These are phyloP conservation scores for Aspergillus japonicus DNA, from an alignment of 2,329 filamentous ascomycete genomes.

Conservation along the genomic window DNA sequence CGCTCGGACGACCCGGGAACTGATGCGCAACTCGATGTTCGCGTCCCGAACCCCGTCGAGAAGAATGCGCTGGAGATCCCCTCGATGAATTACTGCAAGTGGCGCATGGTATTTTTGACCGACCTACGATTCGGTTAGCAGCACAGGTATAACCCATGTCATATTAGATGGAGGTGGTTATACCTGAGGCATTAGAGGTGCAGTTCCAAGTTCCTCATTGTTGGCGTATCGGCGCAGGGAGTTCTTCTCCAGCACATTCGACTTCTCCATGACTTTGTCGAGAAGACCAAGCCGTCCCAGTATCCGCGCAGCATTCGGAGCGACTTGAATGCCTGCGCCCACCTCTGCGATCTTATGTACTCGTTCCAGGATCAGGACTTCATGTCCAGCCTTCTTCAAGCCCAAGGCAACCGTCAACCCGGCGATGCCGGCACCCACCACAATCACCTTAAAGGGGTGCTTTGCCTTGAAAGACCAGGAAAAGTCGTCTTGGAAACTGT, in stretches of 20 bases:
- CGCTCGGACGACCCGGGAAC: neutral
- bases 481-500: neutral
- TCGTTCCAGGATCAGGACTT: neutral
- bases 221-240: neutral
- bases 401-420: neutral
- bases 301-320: neutral
- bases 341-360: neutral
- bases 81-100: neutral
- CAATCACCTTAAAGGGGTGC: neutral
- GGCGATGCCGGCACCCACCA: neutral
- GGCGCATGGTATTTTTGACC: neutral
- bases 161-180: neutral
- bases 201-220: neutral
- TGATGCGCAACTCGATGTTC: neutral
- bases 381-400: neutral
- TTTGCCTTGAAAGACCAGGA: neutral
- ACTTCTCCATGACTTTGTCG: neutral
- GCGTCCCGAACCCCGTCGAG: neutral
- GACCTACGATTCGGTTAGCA: neutral
- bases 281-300: neutral
- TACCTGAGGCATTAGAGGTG: neutral
- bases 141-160: no score
- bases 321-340: neutral
- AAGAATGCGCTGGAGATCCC: neutral
- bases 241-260: neutral